Conservation (phyloP, 192 early-diverging fungal species). For the Coemansia sp. region DNA sequence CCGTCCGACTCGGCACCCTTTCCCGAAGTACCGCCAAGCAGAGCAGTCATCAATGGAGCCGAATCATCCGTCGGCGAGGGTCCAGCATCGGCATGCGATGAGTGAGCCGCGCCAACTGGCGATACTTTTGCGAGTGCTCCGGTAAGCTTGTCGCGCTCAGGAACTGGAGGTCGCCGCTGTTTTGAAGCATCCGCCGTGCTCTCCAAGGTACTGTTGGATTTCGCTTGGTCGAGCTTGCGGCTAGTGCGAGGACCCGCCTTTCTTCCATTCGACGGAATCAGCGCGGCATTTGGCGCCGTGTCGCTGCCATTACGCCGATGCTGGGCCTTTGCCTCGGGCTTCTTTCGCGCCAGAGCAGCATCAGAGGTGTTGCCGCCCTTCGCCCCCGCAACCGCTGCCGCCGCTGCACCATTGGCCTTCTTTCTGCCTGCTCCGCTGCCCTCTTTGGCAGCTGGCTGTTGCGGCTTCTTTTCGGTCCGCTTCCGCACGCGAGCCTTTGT, state of each 20-base stretch:
- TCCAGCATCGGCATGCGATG: not conserved
- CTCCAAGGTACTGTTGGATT: conserved; percentile 9
- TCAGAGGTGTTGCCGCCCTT: conserved; percentile 17
- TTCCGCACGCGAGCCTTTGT: conserved; percentile 34
- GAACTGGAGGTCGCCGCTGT: conserved; percentile 34
- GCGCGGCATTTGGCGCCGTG: conserved; percentile 11
- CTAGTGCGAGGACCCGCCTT: conserved; percentile 52
- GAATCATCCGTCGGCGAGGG: not conserved
- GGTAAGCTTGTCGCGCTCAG: conserved; percentile 27
- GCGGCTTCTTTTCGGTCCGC: conserved; percentile 39
- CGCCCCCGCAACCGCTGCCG: conserved; percentile 6
- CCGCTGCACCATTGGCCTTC: conserved; percentile 20
- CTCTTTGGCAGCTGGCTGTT: conserved; percentile 18
- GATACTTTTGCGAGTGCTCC: conserved; percentile 4
- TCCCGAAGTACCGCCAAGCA: not conserved
- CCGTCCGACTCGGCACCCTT: not conserved
- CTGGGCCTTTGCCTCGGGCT: conserved; percentile 20
- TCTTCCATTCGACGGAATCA: conserved; percentile 48
- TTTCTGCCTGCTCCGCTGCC: conserved; percentile 10
- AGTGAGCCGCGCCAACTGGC: not conserved
- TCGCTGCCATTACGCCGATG: conserved; percentile 31
- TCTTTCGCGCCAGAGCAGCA: conserved; percentile 26
- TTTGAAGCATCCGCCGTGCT: conserved; percentile 11
- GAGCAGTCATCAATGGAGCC: not conserved
- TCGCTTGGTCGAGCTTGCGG: conserved; percentile 43